Percentiles rank a stretch among this genome's conserved stretches.
phyloP scores from a whole-genome alignment of 2,329 filamentous ascomycete genomes.

The Sphaerulina musiva region DNA sequence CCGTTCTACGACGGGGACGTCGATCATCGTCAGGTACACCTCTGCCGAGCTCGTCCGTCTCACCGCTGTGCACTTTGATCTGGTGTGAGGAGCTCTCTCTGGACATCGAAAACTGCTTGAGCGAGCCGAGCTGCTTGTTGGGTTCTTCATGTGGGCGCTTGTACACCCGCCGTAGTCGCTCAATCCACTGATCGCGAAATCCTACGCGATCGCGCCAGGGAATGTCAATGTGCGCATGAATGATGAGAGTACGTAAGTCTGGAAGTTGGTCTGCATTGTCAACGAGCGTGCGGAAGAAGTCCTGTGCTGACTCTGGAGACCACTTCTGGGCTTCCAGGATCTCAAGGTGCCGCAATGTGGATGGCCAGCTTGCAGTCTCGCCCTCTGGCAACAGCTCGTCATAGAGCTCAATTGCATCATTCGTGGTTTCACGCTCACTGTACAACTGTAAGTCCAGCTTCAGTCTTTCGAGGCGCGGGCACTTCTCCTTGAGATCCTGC shows the following conservation, averaged over 20 bases:
- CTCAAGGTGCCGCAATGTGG: slow-evolving; percentile 62
- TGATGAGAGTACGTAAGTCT: slow-evolving; percentile 60
- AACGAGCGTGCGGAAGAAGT: slow-evolving; percentile 72
- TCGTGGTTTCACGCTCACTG: slow-evolving; percentile 59
- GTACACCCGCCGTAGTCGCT: slow-evolving; percentile 62
- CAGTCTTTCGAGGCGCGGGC: slow-evolving; percentile 64
- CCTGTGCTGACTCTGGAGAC: slow-evolving; percentile 60
- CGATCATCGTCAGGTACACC: slow-evolving; percentile 11
- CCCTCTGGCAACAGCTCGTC: slow-evolving; percentile 55
- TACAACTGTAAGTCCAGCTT: slow-evolving; percentile 75
- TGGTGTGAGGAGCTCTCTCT: slow-evolving; percentile 26
- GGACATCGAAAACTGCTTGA: slow-evolving; percentile 40
- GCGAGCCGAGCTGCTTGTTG: slow-evolving; percentile 37
- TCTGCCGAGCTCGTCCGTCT: slow-evolving; percentile 12
- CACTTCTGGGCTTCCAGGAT: slow-evolving; percentile 72
- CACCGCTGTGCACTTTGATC: neutral
- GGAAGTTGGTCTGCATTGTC: slow-evolving; percentile 61
- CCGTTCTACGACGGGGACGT: slow-evolving; percentile 13
- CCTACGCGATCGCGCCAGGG: slow-evolving; percentile 72
- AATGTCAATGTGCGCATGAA: slow-evolving; percentile 73
- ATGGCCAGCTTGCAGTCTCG: slow-evolving; percentile 73
- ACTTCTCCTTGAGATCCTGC: slow-evolving; percentile 56
- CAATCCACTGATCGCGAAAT: slow-evolving; percentile 72
- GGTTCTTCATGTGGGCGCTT: slow-evolving; percentile 47
- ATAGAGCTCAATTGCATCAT: slow-evolving; percentile 70